Conservation (phyloP, 2,329 filamentous ascomycete species). For the Podosphaera aphanis region DNA sequence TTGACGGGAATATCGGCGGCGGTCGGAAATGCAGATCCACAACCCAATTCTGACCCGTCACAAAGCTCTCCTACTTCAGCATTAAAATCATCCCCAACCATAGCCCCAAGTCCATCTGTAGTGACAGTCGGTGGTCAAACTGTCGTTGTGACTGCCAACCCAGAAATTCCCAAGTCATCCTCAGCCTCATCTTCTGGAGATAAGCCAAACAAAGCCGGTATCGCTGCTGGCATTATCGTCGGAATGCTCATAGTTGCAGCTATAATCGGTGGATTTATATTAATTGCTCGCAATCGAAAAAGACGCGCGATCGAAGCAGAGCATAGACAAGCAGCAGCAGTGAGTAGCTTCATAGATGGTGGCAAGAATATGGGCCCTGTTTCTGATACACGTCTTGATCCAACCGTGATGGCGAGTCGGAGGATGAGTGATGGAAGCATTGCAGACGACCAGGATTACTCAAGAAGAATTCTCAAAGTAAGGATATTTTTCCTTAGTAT, state of each 20-base stretch:
- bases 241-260: conserved; percentile 49
- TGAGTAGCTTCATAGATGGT: conserved; percentile 50
- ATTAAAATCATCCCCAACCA: conserved; percentile 6
- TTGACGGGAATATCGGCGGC: conserved; percentile 8
- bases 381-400: conserved; percentile 67
- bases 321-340: conserved; percentile 57
- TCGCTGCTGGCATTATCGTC: conserved; percentile 72
- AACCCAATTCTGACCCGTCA: not conserved
- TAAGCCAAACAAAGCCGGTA: conserved; percentile 36
- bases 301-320: conserved; percentile 64
- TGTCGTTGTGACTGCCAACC: conserved; percentile 12
- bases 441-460: conserved; percentile 92
- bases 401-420: conserved; percentile 55
- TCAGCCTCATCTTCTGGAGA: conserved; percentile 3
- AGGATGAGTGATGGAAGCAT: conserved; percentile 88
- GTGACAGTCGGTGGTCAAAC: conserved; percentile 14
- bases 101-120: conserved; percentile 8
- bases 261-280: conserved; percentile 43
- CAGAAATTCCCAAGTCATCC: conserved; percentile 2
- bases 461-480: conserved; percentile 84
- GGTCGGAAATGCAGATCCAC: conserved; percentile 5
- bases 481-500: too few species aligned
- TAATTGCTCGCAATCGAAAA: conserved; percentile 52
- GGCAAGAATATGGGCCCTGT: conserved; percentile 44
- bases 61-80: conserved; percentile 3